Percentiles rank a stretch among this genome's conserved stretches.
phyloP scores from a whole-genome alignment of 306 rosid genomes.

The Castanea mollissima region DNA sequence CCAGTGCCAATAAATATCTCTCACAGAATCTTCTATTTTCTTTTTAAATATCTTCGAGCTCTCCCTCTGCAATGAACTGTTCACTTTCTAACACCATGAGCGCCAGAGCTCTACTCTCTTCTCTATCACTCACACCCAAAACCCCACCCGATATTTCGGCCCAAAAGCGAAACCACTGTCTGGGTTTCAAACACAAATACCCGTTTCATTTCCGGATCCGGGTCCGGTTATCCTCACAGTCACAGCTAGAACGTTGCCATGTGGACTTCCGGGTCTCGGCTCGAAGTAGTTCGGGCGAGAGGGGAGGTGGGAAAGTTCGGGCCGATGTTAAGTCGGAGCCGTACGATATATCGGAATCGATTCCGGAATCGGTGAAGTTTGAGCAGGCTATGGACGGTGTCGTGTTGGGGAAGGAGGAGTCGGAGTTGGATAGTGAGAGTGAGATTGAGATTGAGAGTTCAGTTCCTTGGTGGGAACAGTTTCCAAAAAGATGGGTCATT shows the following conservation, averaged over 20 bases:
- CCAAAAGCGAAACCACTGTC: constrained; percentile 18
- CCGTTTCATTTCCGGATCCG: constrained; percentile 4
- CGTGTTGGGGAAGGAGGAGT: constrained; percentile 24
- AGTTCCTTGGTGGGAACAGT: constrained; percentile 63
- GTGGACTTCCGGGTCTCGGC: constrained; percentile 24
- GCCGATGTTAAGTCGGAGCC: constrained; percentile 70
- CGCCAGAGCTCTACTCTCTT: constrained; percentile 62
- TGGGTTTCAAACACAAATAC: constrained; percentile 8
- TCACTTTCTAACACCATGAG: constrained; percentile 38
- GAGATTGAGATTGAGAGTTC: neutral
- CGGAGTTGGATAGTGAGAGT: neutral
- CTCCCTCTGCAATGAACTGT: neutral
- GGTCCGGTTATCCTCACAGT: constrained; percentile 7
- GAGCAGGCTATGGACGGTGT: constrained; percentile 23
- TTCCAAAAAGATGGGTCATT: constrained; percentile 93
- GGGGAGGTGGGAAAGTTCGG: constrained; percentile 43
- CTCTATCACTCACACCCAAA: constrained; percentile 47
- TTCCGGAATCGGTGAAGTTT: constrained; percentile 39
- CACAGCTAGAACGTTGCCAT: constrained; percentile 19
- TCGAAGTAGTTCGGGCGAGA: constrained; percentile 7
- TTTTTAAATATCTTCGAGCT: neutral
- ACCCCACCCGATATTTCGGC: constrained; percentile 26
- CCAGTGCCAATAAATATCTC: constrained; percentile 58
- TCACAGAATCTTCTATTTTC: neutral
- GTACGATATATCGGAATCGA: constrained; percentile 32